Percentiles rank a stretch among this genome's conserved stretches.
Conservation (phyloP, 768 basidiomycete genomes). For the Pholiota conissans region DNA sequence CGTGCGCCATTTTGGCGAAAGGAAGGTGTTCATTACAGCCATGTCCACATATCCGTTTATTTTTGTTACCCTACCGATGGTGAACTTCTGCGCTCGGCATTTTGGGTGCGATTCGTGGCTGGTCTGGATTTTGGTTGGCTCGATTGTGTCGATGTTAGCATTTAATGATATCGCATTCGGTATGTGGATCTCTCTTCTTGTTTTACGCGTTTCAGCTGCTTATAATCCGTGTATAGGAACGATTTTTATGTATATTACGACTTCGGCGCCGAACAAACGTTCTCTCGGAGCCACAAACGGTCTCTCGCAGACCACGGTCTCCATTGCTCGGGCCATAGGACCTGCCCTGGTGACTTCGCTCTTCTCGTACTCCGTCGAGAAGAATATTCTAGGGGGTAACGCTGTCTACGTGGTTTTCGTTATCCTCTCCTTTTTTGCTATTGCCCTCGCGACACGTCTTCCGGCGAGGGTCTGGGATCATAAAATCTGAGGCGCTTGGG, state of each 20-base stretch:
- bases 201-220: background rate
- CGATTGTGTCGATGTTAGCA: slow-evolving; percentile 30
- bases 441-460: slow-evolving; percentile 31
- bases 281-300: slow-evolving; percentile 56
- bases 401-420: slow-evolving; percentile 41
- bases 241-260: slow-evolving; percentile 51
- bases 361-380: slow-evolving; percentile 53
- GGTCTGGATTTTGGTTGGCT: slow-evolving; percentile 37
- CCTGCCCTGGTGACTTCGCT: slow-evolving; percentile 49
- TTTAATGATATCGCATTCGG: slow-evolving; percentile 46
- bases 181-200: slow-evolving; percentile 22
- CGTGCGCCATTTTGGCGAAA: slow-evolving; percentile 42
- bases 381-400: slow-evolving; percentile 46
- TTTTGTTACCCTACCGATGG: slow-evolving; percentile 45
- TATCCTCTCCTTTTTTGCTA: slow-evolving; percentile 29
- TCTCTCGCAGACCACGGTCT: slow-evolving; percentile 43
- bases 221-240: slow-evolving; percentile 31
- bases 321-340: slow-evolving; percentile 48
- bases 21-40: slow-evolving; percentile 37
- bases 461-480: slow-evolving; percentile 39
- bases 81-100: slow-evolving; percentile 38
- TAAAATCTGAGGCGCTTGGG: background rate
- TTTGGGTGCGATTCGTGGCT: slow-evolving; percentile 32
- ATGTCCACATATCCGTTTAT: slow-evolving; percentile 38
- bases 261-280: slow-evolving; percentile 46